A percentile compares a stretch with the other conserved stretches of the same genome.
Conservation (phyloP, 2,329 filamentous ascomycete species). For the Paecilomyces sp. region DNA sequence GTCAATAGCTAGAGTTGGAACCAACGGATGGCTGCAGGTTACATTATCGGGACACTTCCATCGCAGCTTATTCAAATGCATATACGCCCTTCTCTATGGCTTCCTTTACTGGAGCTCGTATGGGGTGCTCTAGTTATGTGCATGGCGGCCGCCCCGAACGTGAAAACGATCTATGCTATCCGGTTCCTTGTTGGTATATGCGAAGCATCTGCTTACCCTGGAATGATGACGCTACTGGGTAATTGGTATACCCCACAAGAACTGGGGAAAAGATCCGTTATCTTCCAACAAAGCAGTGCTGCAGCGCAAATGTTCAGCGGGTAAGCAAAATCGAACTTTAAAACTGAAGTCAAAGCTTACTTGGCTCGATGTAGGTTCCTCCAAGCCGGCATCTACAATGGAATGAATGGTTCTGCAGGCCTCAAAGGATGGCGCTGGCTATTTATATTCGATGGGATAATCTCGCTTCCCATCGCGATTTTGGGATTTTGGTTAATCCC, state of each 20-base stretch:
- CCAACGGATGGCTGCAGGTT: not conserved
- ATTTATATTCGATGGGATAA: conserved; percentile 12
- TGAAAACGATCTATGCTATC: conserved; percentile 5
- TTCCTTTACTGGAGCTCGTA: conserved; percentile 5
- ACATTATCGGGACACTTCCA: not conserved
- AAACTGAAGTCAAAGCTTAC: not conserved
- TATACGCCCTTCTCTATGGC: not conserved
- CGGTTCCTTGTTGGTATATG: conserved; percentile 6
- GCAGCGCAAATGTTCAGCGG: conserved; percentile 7
- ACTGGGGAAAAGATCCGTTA: conserved; percentile 5
- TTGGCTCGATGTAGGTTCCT: not conserved
- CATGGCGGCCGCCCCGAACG: conserved; percentile 6
- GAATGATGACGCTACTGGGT: conserved; percentile 6
- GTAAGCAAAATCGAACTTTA: not conserved
- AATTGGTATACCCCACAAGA: conserved; percentile 8
- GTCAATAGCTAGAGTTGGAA: not conserved
- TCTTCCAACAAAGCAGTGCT: conserved; percentile 5
- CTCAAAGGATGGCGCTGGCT: conserved; percentile 19
- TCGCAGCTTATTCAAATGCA: not conserved
- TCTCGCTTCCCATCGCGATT: not conserved
- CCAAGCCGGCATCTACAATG: not conserved
- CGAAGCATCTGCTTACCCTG: conserved; percentile 5
- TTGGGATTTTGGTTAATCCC: conserved; percentile 1
- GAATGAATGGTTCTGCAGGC: conserved; percentile 2
- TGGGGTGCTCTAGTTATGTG: conserved; percentile 6